A percentile compares a stretch with the other conserved stretches of the same genome.
These are phyloP conservation scores for Botryotinia globosa DNA, from an alignment of 2,329 filamentous ascomycete species.

Conservation along the genomic window DNA sequence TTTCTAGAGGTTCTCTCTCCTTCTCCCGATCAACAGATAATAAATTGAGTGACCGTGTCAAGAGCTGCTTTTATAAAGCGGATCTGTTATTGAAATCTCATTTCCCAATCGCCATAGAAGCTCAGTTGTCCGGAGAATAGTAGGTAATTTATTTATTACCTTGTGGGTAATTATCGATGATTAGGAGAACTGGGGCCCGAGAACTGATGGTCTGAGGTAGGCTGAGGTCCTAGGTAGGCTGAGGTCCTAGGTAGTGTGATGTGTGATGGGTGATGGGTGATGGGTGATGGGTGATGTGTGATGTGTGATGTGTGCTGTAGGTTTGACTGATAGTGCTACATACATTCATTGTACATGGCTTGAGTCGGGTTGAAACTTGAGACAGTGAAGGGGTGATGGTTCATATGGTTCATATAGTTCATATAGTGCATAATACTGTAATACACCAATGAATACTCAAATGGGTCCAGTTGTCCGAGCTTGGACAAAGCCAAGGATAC, in stretches of 20 bases:
- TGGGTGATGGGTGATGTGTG: too few relatives aligned
- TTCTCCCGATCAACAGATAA: constrained; percentile 7
- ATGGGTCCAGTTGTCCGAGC: background rate
- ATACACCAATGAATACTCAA: background rate
- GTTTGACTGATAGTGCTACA: background rate
- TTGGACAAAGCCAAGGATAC: background rate
- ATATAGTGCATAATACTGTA: background rate
- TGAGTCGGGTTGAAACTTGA: background rate
- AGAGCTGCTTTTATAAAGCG: constrained; percentile 11
- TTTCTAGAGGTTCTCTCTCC: background rate
- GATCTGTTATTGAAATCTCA: constrained; percentile 8
- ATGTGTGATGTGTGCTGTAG: background rate
- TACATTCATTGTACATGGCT: background rate
- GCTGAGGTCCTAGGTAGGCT: too few relatives aligned
- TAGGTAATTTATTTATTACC: constrained; percentile 1
- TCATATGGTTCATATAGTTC: background rate
- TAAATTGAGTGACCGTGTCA: constrained; percentile 17
- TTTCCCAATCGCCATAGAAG: constrained; percentile 10
- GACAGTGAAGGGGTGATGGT: background rate
- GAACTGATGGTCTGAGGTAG: background rate
- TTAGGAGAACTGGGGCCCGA: background rate
- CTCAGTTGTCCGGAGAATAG: background rate
- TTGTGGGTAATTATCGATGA: background rate
- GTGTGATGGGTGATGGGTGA: too few relatives aligned
- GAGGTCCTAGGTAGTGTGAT: too few relatives aligned